Base-by-base conservation (phyloP, 345 rosid genomes). In the Pistacia vera region DNA sequence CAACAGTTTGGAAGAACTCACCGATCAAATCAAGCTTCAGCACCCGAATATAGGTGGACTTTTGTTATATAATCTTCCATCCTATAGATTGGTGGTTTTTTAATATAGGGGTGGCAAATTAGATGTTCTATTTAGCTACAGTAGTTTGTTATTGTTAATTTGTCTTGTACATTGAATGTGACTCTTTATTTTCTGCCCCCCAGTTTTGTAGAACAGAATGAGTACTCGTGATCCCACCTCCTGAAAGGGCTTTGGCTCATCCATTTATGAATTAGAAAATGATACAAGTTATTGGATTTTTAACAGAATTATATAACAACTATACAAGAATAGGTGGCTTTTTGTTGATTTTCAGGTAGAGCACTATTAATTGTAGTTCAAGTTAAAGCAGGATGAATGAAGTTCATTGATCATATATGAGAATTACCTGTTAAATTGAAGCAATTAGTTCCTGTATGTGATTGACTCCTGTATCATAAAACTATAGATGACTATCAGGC, bases 1-100 rank as follows among this genome's bases (percentile, higher is more conserved):
- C 99, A 96, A 81, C 99, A 96, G 78, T 93, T 96, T 79, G 99
- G 99, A 76, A 88, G 99, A 88, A 96, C 98, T 66, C 99, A 93
- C 81, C 88, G 99, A 66, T 96, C 99, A 61, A 96, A 96, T 83
- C 99, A 96, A 88, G 94, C 98, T 78, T 96, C 99, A 72, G 99
- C 99, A 63, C 99, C 99, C 72, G 92, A 90, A 74, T 96, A 96
- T 82, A 92, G 99, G 99, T 96, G 75, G 80, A 76, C 51, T 25
- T 70, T 14, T 72, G 51, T 78, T 81, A 1, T 41, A 28, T 71
- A 75, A 75, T 67, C 22, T 65, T 52, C 49, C 48, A 3, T 28
- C 57, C 46, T 41, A 41, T 41, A 6, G 46, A 41, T 41, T 41
- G 46, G 6, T 41, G 46, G 46, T 41, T 41, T 41, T 41, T 41